Evolutionary conservation across 139 green algal genomes (phyloP), one percentile per base, ranked within the genome.

Genomic region (Chlamydomonas incerta): DNA sequence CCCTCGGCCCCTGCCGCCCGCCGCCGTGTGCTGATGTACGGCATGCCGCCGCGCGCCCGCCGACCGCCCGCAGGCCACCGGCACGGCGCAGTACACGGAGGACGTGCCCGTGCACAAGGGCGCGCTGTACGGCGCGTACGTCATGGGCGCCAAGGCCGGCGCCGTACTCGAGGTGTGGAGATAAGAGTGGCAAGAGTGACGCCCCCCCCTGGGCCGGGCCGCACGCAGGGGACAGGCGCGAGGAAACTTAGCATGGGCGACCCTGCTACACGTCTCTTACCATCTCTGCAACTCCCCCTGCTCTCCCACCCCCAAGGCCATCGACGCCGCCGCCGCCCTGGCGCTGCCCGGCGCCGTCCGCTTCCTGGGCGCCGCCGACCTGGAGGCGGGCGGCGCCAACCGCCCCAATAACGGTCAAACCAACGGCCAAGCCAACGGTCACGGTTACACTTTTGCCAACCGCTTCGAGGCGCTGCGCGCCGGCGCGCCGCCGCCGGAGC

Each of bases 81-180:
- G 95, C 8, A 91, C 95, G 52, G 91, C 93, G 0, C 37, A 88
- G 55, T 97, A 96, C 81, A 87, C 87, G 1, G 89, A 89, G 20
- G 94, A 97, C 84, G 34, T 89, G 23, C 81, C 90, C 9, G 9
- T 89, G 0, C 58, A 76, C 6, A 33, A 47, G 9, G 79, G 73
- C 0, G 74, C 87, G 34, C 90, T 96, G 74, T 93, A 90, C 57
- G 92, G 83, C 0, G 91, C 89, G 2, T 88, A 87, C 31, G 93
- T 96, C 13, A 82, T 87, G 2, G 83, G 92, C 11, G 81, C 58
- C 0, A n/a, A 86, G 18, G 86, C 90, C 11, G 81, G 82, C 46
- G 92, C 83, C 29, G 69, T 24, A 24, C 80, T 97, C 11, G 26
- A 46, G 35, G 55, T 62, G 55, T 24, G 55, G 55, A 10, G 55